phyloP scores from a whole-genome alignment of 352 stramenopile genomes.

The Phytopythium helicoides region DNA sequence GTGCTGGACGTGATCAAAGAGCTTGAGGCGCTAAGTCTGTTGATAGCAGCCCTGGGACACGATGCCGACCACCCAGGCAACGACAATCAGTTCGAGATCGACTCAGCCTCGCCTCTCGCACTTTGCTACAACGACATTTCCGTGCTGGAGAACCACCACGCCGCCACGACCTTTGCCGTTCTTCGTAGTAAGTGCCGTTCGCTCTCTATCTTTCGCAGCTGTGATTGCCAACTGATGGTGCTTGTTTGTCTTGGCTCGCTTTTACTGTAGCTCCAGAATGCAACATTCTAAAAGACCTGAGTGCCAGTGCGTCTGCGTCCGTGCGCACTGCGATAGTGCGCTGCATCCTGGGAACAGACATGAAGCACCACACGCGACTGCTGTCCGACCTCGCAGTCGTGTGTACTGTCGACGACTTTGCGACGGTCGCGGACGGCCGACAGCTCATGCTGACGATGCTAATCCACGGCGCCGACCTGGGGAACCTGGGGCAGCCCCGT shows the following conservation, averaged over 20 bases:
- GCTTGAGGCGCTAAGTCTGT: slow-evolving; percentile 68
- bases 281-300: slow-evolving; percentile 60
- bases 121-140: slow-evolving; percentile 90
- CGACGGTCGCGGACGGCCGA: slow-evolving; percentile 55
- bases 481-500: slow-evolving; percentile 50
- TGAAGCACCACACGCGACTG: slow-evolving; percentile 81
- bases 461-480: slow-evolving; percentile 76
- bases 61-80: slow-evolving; percentile 88
- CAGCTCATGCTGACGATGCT: slow-evolving; percentile 84
- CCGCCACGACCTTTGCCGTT: slow-evolving; percentile 70
- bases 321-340: slow-evolving; percentile 65
- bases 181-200: slow-evolving; percentile 36
- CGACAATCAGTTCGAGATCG: slow-evolving; percentile 89
- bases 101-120: slow-evolving; percentile 69
- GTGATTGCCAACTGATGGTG: neutral
- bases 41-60: slow-evolving; percentile 83
- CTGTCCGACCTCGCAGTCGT: slow-evolving; percentile 49
- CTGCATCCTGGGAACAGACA: slow-evolving; percentile 78
- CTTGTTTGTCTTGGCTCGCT: slow-evolving; percentile 8
- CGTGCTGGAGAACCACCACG: slow-evolving; percentile 88
- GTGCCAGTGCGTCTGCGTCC: slow-evolving; percentile 32
- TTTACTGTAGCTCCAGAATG: slow-evolving; percentile 33
- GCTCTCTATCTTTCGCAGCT: neutral
- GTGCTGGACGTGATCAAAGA: slow-evolving; percentile 69
- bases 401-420: slow-evolving; percentile 43